Evolutionary conservation across 805 yeast species (phyloP), one percentile per base, ranked within the genome.

Genomic region (Barnettozyma californica): DNA sequence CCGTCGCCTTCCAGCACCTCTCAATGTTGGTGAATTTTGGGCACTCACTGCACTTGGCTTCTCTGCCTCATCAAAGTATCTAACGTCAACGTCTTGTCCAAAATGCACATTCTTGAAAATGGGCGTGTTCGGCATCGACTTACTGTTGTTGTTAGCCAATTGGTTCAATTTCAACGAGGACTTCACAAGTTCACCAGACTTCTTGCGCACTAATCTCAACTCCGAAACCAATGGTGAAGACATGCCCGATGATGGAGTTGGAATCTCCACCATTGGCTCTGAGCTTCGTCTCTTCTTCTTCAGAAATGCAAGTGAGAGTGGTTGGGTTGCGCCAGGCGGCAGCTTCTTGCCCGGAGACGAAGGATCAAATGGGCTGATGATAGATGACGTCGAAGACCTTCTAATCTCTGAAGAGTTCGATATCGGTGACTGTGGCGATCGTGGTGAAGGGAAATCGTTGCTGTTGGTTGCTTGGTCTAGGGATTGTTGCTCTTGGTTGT

Each of bases 131-230:
- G 83, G 83, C 49, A 77, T 61, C 2, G 81, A 76, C 54, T 63
- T 68, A 13, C 73, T 64, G 18, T 61, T 29, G 33, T 29, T 29
- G 33, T 29, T 64, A n/a, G 70, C 63, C 10, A 72, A 57, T 18
- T 66, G 57, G 45, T 64, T 64, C 20, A 72, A 45, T 59, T 83
- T 84, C 48, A 88, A 70, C 13, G 87, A 83, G 2, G 91, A 80
- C 61, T 87, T 87, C 41, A 88, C 84, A 40, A 86, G 69, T 61
- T 89, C 96, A n/a, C 96, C 97, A 1, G 89, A 80, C 64, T 90
- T 90, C 64, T 90, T 91, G 43, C 95, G 80, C 4, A 88, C 77
- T 46, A 87, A 66, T 4, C 72, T 70, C 14, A 66, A 62, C 26
- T 54, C 43, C 11, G 39, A 31, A 4, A 29, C 13, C 21, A 40